Conservation (phyloP, 306 rosid genomes). For the Vigna angularis region DNA sequence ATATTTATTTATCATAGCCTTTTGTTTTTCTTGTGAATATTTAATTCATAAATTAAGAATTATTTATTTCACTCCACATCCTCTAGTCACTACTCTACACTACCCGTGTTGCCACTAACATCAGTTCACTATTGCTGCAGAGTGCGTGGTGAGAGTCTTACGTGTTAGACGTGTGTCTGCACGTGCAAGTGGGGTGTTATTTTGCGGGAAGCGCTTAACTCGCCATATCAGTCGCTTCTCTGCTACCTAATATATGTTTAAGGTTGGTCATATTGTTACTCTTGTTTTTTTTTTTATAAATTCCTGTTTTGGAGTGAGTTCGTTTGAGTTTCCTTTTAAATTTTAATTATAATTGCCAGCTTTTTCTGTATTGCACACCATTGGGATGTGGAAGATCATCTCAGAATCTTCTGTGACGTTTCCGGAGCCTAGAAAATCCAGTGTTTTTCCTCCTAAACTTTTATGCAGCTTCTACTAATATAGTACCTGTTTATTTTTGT, state of each 20-base stretch:
- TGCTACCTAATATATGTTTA: neutral
- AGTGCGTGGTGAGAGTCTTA: conserved; percentile 10
- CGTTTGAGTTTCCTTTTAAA: neutral
- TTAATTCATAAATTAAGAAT: neutral
- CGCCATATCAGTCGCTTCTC: conserved; percentile 62
- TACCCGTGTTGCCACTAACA: conserved; percentile 15
- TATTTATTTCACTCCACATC: neutral
- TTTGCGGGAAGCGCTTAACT: conserved; percentile 56
- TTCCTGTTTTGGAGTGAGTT: conserved; percentile 17
- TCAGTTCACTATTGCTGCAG: neutral
- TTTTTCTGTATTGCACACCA: neutral
- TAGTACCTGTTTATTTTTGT: neutral
- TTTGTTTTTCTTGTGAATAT: neutral
- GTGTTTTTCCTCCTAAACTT: too few relatives aligned
- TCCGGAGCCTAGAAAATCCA: neutral
- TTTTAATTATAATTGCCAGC: neutral
- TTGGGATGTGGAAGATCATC: neutral
- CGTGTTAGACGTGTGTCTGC: conserved; percentile 52
- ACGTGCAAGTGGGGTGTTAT: conserved; percentile 70
- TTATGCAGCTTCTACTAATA: too few relatives aligned
- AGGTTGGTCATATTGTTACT: neutral
- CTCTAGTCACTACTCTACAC: neutral
- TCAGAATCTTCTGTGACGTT: neutral
- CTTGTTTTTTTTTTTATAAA: neutral
- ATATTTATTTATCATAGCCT: too few relatives aligned